phyloP scores from a whole-genome alignment of 257 asterid genomes.

The Sherardia arvensis region DNA sequence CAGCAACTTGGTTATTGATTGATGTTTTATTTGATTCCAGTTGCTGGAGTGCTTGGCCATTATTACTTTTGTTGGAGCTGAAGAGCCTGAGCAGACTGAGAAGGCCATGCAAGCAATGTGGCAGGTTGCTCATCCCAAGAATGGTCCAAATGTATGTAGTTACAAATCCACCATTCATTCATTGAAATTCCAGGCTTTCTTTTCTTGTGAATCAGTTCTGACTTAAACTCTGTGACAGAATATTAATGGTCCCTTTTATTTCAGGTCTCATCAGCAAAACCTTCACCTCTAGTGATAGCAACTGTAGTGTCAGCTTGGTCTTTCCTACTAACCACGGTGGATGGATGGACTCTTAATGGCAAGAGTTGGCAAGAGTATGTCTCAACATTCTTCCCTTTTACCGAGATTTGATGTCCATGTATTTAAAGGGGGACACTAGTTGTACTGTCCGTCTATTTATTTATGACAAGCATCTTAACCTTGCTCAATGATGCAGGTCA shows the following conservation, averaged over 20 bases:
- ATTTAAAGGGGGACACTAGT: not conserved
- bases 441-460: no score
- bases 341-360: conserved; percentile 45
- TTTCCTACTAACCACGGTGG: conserved; percentile 74
- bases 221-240: not conserved
- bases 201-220: not conserved
- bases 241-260: conserved; percentile 7
- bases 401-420: not conserved
- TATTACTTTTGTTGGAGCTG: conserved; percentile 88
- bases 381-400: not conserved
- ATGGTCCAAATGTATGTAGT: conserved; percentile 69
- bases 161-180: not conserved
- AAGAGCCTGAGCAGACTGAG: conserved; percentile 73
- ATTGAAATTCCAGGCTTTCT: not conserved
- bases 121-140: conserved; percentile 89
- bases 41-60: conserved; percentile 82
- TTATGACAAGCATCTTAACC: not conserved
- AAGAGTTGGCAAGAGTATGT: conserved; percentile 86
- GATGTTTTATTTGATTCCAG: conserved; percentile 27
- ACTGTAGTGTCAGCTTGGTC: conserved; percentile 80
- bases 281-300: conserved; percentile 53
- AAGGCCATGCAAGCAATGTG: conserved; percentile 86
- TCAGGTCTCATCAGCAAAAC: conserved; percentile 71
- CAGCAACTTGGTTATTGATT: not conserved
- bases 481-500: conserved; percentile 45